These are phyloP conservation scores for Lentinula boryana DNA, from an alignment of 768 basidiomycete genomes.

Conservation along the genomic window DNA sequence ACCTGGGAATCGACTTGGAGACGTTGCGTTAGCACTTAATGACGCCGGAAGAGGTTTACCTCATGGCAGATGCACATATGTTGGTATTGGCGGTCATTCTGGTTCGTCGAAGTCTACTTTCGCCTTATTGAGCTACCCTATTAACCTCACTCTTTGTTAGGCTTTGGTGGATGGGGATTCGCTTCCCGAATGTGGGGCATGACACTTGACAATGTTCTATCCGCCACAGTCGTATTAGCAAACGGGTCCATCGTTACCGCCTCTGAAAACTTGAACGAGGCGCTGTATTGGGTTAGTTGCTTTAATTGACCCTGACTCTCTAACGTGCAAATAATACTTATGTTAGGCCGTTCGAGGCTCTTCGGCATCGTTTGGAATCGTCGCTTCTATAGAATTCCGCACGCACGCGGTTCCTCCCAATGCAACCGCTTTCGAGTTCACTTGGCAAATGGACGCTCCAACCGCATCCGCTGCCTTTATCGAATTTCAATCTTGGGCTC, in stretches of 20 bases:
- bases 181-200: slow-evolving; percentile 24
- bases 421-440: neutral
- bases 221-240: slow-evolving; percentile 20
- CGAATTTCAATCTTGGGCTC: slow-evolving; percentile 8
- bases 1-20: slow-evolving; percentile 31
- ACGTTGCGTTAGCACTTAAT: slow-evolving; percentile 30
- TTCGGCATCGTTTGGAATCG: slow-evolving; percentile 11
- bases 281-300: slow-evolving; percentile 22
- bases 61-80: slow-evolving; percentile 40
- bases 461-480: slow-evolving; percentile 3
- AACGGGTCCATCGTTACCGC: slow-evolving; percentile 19
- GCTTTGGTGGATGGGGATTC: slow-evolving; percentile 21
- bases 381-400: slow-evolving; percentile 5
- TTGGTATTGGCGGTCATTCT: slow-evolving; percentile 42
- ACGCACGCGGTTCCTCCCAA: slow-evolving; percentile 5
- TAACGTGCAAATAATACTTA: neutral
- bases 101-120: slow-evolving; percentile 13
- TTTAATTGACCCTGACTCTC: neutral
- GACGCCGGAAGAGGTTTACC: slow-evolving; percentile 27
- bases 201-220: slow-evolving; percentile 18
- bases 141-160: slow-evolving; percentile 5
- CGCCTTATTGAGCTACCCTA: neutral
- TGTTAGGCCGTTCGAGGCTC: slow-evolving; percentile 9
- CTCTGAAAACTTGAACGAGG: slow-evolving; percentile 15
- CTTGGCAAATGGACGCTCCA: slow-evolving; percentile 6